phyloP scores from a whole-genome alignment of 257 asterid genomes.

The Nicotiana attenuata region DNA sequence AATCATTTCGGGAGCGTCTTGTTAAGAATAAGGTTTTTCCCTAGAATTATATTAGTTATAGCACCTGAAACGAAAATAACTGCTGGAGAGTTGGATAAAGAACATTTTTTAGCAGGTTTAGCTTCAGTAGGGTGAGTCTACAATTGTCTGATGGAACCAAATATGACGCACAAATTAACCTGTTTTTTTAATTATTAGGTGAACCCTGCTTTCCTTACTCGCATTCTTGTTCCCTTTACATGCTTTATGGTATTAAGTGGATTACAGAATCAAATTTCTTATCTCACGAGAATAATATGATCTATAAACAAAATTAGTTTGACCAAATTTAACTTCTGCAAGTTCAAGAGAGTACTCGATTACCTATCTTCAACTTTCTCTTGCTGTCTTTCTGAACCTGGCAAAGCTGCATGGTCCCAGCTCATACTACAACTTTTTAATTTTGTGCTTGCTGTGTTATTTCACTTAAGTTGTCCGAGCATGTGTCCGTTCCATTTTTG shows the following conservation, averaged over 20 bases:
- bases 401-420: neutral
- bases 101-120: neutral
- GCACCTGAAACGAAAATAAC: neutral
- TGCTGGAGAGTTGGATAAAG: neutral
- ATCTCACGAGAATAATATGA: neutral
- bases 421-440: neutral
- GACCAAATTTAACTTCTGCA: slow-evolving; percentile 3
- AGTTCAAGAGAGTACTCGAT: neutral
- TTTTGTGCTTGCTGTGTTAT: neutral
- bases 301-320: neutral
- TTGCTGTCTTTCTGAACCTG: neutral
- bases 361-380: slow-evolving; percentile 6
- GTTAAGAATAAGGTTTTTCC: slow-evolving; percentile 81
- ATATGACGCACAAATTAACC: neutral
- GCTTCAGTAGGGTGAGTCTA: neutral
- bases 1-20: slow-evolving; percentile 71
- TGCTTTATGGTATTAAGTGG: slow-evolving; percentile 6
- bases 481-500: neutral
- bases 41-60: slow-evolving; percentile 6
- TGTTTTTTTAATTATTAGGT: neutral
- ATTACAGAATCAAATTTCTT: neutral
- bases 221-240: slow-evolving; percentile 4
- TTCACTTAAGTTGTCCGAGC: neutral
- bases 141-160: neutral
- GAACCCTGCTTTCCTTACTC: neutral